phyloP scores from a whole-genome alignment of 805 yeast species.

The Lachancea meyersii region DNA sequence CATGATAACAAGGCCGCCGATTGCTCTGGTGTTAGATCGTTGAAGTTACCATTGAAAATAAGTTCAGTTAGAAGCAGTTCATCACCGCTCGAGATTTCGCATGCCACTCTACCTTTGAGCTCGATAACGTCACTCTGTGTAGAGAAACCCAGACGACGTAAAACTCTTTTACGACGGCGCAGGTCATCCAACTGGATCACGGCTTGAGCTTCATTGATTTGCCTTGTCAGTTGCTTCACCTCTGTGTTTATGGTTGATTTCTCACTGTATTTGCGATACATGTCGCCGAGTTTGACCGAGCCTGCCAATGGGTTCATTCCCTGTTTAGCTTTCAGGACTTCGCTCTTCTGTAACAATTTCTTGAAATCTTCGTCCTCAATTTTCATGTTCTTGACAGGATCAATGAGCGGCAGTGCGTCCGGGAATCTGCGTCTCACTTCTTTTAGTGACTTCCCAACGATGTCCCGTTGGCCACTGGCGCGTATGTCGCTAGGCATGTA shows the following conservation, averaged over 20 bases:
- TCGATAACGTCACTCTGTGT: constrained; percentile 86
- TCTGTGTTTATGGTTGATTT: constrained; percentile 58
- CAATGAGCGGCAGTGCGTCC: constrained; percentile 85
- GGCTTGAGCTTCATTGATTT: constrained; percentile 78
- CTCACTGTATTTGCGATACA: constrained; percentile 57
- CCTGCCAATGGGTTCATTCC: constrained; percentile 61
- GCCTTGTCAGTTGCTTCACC: constrained; percentile 52
- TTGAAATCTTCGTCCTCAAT: constrained; percentile 77
- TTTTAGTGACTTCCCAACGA: constrained; percentile 60
- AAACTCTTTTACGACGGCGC: constrained; percentile 85
- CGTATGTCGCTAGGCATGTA: constrained; percentile 71
- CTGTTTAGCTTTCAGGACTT: constrained; percentile 72
- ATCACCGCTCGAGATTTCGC: constrained; percentile 87
- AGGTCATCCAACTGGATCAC: constrained; percentile 91
- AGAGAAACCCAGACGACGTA: constrained; percentile 86
- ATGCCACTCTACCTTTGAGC: constrained; percentile 94
- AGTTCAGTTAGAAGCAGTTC: constrained; percentile 83
- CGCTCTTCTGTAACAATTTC: constrained; percentile 65
- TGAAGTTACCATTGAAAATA: constrained; percentile 92
- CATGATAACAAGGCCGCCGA: constrained; percentile 89
- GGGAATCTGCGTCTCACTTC: constrained; percentile 83
- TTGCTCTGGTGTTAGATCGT: constrained; percentile 79
- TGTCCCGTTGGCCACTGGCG: constrained; percentile 53
- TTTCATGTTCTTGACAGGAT: constrained; percentile 89
- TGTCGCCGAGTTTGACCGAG: constrained; percentile 51